A percentile compares a stretch with the other conserved stretches of the same genome.
These are phyloP conservation scores for Xylariales sp. DNA, from an alignment of 2,329 filamentous ascomycete species.

Conservation along the genomic window DNA sequence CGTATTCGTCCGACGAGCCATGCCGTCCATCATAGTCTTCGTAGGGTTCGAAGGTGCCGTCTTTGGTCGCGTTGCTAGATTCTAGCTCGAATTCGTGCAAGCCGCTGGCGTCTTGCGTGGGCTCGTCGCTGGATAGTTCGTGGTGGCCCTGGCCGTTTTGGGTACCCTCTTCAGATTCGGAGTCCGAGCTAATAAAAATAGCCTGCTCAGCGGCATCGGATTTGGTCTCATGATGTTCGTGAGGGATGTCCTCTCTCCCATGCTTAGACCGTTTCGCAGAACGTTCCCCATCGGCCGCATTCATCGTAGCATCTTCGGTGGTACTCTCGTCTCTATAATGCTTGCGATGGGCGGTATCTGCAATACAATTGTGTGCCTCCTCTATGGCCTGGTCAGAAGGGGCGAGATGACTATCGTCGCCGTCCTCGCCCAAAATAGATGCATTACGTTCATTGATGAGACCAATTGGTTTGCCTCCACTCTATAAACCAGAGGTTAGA, in stretches of 20 bases:
- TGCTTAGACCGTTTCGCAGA: conserved; percentile 7
- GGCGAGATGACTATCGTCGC: neutral
- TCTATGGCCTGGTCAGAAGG: too few relatives aligned
- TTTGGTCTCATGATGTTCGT: neutral
- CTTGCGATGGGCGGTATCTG: neutral
- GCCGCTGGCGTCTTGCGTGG: neutral
- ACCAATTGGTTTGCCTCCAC: conserved; percentile 54
- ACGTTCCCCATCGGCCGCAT: neutral
- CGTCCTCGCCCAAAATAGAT: conserved; percentile 3
- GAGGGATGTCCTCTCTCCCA: neutral
- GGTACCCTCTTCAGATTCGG: neutral
- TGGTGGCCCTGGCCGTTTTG: neutral
- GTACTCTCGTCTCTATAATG: neutral
- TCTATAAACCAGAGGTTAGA: conserved; percentile 43
- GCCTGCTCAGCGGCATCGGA: neutral
- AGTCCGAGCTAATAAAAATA: neutral
- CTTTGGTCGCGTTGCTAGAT: neutral
- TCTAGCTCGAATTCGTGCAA: neutral
- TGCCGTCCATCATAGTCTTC: neutral
- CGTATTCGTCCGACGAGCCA: neutral
- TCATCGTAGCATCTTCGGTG: neutral
- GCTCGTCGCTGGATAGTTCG: neutral
- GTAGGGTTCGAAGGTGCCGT: neutral
- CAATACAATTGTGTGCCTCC: neutral
- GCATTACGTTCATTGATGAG: conserved; percentile 12